Evolutionary conservation across 2,329 filamentous ascomycete genomes (phyloP).

Genomic region (Monilinia laxa): DNA sequence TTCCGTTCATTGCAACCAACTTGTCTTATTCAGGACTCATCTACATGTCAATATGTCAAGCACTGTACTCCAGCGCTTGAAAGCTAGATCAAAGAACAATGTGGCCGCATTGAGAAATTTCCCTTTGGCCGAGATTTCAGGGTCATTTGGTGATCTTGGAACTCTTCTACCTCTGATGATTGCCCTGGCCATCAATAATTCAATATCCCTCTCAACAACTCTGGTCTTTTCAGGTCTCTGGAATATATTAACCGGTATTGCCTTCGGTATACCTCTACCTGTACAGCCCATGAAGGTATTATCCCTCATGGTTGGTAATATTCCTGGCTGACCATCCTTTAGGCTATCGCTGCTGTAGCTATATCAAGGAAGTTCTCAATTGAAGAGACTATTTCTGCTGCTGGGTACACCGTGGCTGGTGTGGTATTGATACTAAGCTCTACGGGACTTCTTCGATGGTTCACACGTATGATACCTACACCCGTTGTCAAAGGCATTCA

Average conservation of each 20-base stretch:
- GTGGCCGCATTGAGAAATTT: slow-evolving; percentile 53
- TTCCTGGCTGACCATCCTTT: slow-evolving; percentile 43
- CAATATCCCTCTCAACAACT: slow-evolving; percentile 79
- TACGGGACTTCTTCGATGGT: slow-evolving; percentile 75
- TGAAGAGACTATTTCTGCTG: slow-evolving; percentile 74
- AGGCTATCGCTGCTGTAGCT: slow-evolving; percentile 88
- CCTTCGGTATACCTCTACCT: slow-evolving; percentile 86
- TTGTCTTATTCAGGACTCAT: background rate
- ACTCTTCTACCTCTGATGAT: slow-evolving; percentile 88
- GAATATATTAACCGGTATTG: slow-evolving; percentile 77
- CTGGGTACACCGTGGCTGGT: slow-evolving; percentile 74
- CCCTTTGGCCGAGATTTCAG: slow-evolving; percentile 76
- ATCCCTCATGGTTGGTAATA: slow-evolving; percentile 5
- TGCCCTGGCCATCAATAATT: slow-evolving; percentile 73
- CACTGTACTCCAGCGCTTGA: background rate
- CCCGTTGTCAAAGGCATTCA: slow-evolving; percentile 95
- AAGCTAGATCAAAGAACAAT: slow-evolving; percentile 48
- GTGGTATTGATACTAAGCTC: slow-evolving; percentile 74
- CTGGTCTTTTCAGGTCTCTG: slow-evolving; percentile 85
- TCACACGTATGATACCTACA: slow-evolving; percentile 67
- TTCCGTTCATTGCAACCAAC: slow-evolving; percentile 1
- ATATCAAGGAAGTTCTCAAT: slow-evolving; percentile 67
- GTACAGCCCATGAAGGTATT: slow-evolving; percentile 79
- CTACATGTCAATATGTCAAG: slow-evolving; percentile 5
- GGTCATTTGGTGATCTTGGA: slow-evolving; percentile 83